phyloP scores from a whole-genome alignment of 495 filamentous ascomycete genomes.

The Aspergillus heteromorphus region DNA sequence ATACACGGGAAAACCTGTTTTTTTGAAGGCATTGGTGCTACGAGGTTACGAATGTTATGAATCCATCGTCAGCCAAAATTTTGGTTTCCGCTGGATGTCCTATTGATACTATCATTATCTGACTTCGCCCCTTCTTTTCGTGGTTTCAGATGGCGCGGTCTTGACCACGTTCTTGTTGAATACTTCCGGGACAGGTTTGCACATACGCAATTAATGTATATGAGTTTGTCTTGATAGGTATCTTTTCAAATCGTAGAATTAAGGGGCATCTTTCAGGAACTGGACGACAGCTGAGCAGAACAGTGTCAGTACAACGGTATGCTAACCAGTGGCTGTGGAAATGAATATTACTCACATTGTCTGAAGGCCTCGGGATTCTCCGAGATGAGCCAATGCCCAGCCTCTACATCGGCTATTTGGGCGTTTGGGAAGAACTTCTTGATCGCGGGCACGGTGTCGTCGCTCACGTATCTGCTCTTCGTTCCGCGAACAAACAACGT shows the following conservation, averaged over 20 bases:
- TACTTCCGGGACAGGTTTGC: not conserved
- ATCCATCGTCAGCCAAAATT: not conserved
- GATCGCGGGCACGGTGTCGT: slow-evolving; percentile 81
- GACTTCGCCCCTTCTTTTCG: not conserved
- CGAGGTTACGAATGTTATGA: slow-evolving; percentile 4
- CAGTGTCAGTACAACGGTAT: slow-evolving; percentile 12
- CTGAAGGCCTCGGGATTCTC: slow-evolving; percentile 87
- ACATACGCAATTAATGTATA: not conserved
- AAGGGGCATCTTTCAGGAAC: slow-evolving; percentile 27
- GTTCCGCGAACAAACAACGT: slow-evolving; percentile 82
- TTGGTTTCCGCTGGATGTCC: slow-evolving; percentile 1
- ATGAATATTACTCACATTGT: slow-evolving; percentile 51
- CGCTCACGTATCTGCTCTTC: slow-evolving; percentile 75
- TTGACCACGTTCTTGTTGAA: not conserved
- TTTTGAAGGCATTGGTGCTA: slow-evolving; percentile 1
- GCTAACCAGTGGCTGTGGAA: not conserved
- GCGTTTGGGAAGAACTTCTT: slow-evolving; percentile 88
- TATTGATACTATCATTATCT: slow-evolving; percentile 2
- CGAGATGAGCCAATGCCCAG: slow-evolving; percentile 91
- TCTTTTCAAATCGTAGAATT: not conserved
- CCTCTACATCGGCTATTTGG: slow-evolving; percentile 71
- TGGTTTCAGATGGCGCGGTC: not conserved
- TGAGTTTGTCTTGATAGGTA: not conserved
- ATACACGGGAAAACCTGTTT: not conserved
- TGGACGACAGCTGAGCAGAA: slow-evolving; percentile 32